Evolutionary conservation across 2,329 filamentous ascomycete genomes (phyloP), one percentile per base, ranked within the genome.

Genomic region (Fusarium succisae): DNA sequence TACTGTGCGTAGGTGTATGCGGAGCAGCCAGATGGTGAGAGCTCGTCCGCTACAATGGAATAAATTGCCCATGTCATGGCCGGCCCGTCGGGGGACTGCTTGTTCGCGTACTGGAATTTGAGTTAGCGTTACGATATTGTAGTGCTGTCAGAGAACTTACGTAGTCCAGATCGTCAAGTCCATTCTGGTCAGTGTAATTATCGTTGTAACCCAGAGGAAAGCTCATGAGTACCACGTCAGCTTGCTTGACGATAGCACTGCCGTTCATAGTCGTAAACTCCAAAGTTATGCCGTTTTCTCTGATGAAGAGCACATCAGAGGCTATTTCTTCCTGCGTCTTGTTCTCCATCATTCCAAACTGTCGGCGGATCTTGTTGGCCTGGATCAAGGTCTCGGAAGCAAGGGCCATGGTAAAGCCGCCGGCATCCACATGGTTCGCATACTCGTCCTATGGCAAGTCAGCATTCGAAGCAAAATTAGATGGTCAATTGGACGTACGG

Each of bases 31-130:
- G 63, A 65, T 5, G 63, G 63, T 5, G 63, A 63, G 6, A 65
- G 47, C 15, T 65, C 63, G 2, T 39, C 47, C 1, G 58, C 63
- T n/a, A 65, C 63, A 1, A 65, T 65, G 8, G 63, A 65, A 35
- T 65, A 65, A 0, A 65, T 65, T 14, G 63, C 63, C 58, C 63
- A 65, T 0, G 63, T 65, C 63, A 65, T 65, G 1, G 63, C 63
- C 0, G 63, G 63, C 5, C 63, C 63, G 22, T 65, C 63, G 0
- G 58, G 47, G 2, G 63, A 65, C 0, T 65, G 63, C 7, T 65
- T 65, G 12, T 65, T 65, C 1, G 63, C 63, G 8, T 65, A 65
- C 63, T 65, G 12, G 4, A 13, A 30, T 30, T 30, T 5, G 2
- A 15, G 14, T 64, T 9, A 64, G 38, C 0, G 22, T 18, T 24